Evolutionary conservation across 306 rosid genomes (phyloP).

Genomic region (Pyrus bretschneideri): DNA sequence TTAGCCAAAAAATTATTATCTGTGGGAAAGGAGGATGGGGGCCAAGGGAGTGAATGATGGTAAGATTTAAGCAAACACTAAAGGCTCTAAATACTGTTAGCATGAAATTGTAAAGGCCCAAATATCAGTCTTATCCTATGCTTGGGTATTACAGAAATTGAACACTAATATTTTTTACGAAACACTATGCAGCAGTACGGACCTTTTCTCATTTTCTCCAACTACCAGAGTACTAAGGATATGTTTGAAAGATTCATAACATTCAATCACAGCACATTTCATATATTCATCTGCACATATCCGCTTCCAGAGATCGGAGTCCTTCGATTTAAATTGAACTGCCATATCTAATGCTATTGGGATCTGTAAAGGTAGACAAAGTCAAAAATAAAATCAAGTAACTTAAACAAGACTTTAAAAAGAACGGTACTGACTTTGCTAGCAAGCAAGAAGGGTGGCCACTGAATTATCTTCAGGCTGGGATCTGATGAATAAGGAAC

Average conservation of each 20-base stretch:
- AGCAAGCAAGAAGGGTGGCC: conserved; percentile 98
- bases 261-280: conserved; percentile 92
- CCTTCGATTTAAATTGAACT: conserved; percentile 75
- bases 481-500: conserved; percentile 96
- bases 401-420: conserved; percentile 15
- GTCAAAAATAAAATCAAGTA: conserved; percentile 24
- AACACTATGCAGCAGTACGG: conserved; percentile 12
- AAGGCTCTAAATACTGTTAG: neutral
- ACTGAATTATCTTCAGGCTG: conserved; percentile 78
- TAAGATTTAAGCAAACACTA: neutral
- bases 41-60: neutral
- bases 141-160: neutral
- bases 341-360: conserved; percentile 96
- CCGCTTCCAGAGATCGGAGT: conserved; percentile 91
- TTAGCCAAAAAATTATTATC: neutral
- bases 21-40: neutral
- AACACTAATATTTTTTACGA: neutral
- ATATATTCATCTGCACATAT: conserved; percentile 84
- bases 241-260: conserved; percentile 77
- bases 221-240: conserved; percentile 59
- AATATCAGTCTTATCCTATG: neutral
- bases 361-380: conserved; percentile 49
- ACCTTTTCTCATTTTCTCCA: conserved; percentile 92
- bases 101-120: neutral
- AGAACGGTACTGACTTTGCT: conserved; percentile 66